Evolutionary conservation across 1,284 basidiomycete genomes (phyloP).

Genomic region (Pholiota adiposa): DNA sequence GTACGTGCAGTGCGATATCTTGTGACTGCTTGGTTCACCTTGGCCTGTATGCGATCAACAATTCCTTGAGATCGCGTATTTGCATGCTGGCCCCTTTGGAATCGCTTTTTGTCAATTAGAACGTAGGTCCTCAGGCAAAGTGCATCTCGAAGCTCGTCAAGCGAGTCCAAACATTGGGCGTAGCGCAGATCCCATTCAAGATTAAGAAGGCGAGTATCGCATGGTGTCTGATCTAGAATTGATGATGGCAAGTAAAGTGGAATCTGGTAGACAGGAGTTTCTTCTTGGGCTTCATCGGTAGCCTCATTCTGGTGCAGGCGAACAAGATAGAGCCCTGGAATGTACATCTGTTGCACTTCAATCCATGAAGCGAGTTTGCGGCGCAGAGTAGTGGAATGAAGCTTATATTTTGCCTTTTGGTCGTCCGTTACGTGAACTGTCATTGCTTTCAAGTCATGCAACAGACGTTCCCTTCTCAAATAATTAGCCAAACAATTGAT

Average conservation of each 20-base stretch:
- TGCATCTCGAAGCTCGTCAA: slow-evolving; percentile 16
- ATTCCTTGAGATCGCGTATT: slow-evolving; percentile 13
- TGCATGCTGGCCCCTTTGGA: slow-evolving; percentile 13
- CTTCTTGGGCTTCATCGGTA: neutral
- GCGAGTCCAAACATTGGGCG: slow-evolving; percentile 16
- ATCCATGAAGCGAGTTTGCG: slow-evolving; percentile 17
- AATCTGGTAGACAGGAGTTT: neutral
- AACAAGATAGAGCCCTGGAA: slow-evolving; percentile 7
- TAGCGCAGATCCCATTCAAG: slow-evolving; percentile 17
- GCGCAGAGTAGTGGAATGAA: slow-evolving; percentile 8
- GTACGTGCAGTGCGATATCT: neutral
- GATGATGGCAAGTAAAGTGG: slow-evolving; percentile 8
- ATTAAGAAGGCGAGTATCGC: slow-evolving; percentile 2
- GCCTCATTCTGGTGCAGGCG: neutral
- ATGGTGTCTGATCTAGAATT: neutral
- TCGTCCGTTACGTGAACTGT: slow-evolving; percentile 13
- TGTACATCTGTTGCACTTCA: slow-evolving; percentile 16
- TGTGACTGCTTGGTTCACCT: neutral
- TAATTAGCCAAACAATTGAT: neutral
- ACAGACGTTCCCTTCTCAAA: neutral
- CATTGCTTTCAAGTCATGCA: neutral
- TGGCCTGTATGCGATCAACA: slow-evolving; percentile 4
- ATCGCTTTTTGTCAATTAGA: slow-evolving; percentile 15
- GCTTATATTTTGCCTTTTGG: slow-evolving; percentile 8
- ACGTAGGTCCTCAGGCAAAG: slow-evolving; percentile 14